Conservation (phyloP, 73 alveolate genomes). For the Blepharisma japonicum region DNA sequence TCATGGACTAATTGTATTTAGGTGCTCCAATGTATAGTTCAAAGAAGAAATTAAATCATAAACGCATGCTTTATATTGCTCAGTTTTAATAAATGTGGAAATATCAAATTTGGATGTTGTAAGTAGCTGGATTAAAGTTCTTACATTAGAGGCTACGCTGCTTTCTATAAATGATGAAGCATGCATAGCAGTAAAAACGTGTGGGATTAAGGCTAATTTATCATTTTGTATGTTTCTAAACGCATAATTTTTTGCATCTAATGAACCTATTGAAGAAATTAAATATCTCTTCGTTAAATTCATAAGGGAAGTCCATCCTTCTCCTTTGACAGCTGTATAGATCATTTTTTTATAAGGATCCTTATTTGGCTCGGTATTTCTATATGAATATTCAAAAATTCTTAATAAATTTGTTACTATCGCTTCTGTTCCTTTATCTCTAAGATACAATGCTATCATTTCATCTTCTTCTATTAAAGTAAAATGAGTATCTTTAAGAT, state of each 20-base stretch:
- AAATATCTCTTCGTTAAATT: background rate
- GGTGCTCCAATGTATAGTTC: background rate
- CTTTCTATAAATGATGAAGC: constrained; percentile 23
- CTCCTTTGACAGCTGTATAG: background rate
- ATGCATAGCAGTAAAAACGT: constrained; percentile 20
- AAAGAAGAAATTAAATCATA: background rate
- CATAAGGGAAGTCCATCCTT: constrained; percentile 11
- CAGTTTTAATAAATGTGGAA: background rate
- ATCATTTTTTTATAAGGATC: constrained; percentile 21
- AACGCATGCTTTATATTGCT: background rate
- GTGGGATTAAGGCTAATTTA: constrained; percentile 24
- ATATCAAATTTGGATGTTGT: background rate
- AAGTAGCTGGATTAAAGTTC: background rate
- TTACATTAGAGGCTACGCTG: background rate
- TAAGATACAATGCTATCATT: background rate
- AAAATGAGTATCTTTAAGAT: background rate
- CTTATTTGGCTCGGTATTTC: background rate
- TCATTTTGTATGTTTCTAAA: background rate
- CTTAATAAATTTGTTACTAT: background rate
- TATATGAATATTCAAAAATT: background rate
- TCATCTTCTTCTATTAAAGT: constrained; percentile 2
- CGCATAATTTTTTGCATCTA: background rate
- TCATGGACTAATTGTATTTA: constrained; percentile 7
- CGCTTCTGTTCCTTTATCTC: constrained; percentile 8
- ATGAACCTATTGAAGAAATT: background rate